A percentile compares a stretch with the other conserved stretches of the same genome.
phyloP scores from a whole-genome alignment of 768 basidiomycete species.

The Podaxis pistillaris region DNA sequence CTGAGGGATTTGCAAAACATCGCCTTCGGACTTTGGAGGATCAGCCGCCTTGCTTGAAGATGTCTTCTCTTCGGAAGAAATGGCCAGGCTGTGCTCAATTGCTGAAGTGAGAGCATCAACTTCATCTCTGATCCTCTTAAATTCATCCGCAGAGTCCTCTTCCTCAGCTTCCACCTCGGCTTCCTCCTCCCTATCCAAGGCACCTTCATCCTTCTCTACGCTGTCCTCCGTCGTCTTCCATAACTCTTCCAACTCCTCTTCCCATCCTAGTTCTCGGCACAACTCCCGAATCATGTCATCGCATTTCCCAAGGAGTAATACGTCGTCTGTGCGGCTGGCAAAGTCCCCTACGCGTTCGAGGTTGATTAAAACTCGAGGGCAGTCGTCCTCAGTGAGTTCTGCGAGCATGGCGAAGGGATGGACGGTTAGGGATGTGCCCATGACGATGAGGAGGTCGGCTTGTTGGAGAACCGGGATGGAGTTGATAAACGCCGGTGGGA shows the following conservation, averaged over 20 bases:
- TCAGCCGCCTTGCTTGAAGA: neutral
- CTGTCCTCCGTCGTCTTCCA: slow-evolving; percentile 51
- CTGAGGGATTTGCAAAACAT: neutral
- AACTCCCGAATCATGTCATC: slow-evolving; percentile 65
- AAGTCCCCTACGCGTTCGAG: slow-evolving; percentile 77
- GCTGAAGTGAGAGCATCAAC: slow-evolving; percentile 33
- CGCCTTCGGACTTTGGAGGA: neutral
- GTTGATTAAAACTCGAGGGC: slow-evolving; percentile 89
- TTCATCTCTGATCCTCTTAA: slow-evolving; percentile 23
- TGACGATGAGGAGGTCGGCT: slow-evolving; percentile 88
- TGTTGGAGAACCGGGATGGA: slow-evolving; percentile 49
- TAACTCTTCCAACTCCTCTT: slow-evolving; percentile 50
- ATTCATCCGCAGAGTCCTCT: slow-evolving; percentile 8
- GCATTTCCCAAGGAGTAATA: slow-evolving; percentile 67
- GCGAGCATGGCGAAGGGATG: slow-evolving; percentile 86
- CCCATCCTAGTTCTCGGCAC: slow-evolving; percentile 73
- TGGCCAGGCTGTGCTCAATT: slow-evolving; percentile 28
- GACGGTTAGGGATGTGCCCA: slow-evolving; percentile 88
- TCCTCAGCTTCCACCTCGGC: slow-evolving; percentile 17
- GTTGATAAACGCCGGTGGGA: slow-evolving; percentile 67
- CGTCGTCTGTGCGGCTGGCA: slow-evolving; percentile 50
- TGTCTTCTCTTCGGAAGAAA: slow-evolving; percentile 4
- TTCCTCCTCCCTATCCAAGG: slow-evolving; percentile 8
- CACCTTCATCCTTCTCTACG: slow-evolving; percentile 21
- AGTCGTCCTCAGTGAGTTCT: slow-evolving; percentile 46